Evolutionary conservation across 352 stramenopile genomes (phyloP).

Genomic region (Phytophthora chlamydospora): DNA sequence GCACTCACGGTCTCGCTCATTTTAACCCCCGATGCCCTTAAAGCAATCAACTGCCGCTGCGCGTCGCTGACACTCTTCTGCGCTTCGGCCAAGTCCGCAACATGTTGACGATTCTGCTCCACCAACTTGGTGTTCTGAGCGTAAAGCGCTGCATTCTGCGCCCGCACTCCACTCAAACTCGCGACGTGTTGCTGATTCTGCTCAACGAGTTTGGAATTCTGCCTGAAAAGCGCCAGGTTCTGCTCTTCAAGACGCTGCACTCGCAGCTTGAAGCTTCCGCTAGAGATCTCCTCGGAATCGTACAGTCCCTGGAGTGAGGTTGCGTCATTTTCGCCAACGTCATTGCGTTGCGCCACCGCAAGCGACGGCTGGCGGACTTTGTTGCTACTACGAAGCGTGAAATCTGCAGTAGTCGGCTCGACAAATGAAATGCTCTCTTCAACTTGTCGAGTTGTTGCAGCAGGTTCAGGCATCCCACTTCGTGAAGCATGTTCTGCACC

Average conservation of each 20-base stretch:
- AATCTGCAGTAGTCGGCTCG: too few relatives aligned
- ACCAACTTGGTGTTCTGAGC: conserved; percentile 8
- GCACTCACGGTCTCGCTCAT: background rate
- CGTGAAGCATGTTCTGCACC: too few relatives aligned
- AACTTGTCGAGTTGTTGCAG: too few relatives aligned
- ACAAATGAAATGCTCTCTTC: too few relatives aligned
- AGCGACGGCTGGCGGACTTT: too few relatives aligned
- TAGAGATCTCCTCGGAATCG: conserved; percentile 1
- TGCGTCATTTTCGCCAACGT: background rate
- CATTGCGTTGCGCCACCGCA: background rate
- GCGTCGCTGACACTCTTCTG: background rate
- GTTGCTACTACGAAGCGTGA: too few relatives aligned
- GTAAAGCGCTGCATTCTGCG: too few relatives aligned
- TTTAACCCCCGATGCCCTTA: background rate
- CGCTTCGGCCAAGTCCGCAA: conserved; percentile 1
- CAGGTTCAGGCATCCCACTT: too few relatives aligned
- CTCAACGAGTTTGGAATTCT: too few relatives aligned
- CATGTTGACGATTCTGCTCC: background rate
- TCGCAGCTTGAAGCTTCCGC: conserved; percentile 17
- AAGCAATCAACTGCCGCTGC: background rate
- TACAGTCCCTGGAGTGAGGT: background rate
- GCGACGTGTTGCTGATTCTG: too few relatives aligned
- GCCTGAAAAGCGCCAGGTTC: conserved; percentile 5
- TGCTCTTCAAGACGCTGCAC: conserved; percentile 18
- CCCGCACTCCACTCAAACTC: too few relatives aligned